A percentile compares a stretch with the other conserved stretches of the same genome.
Conservation (phyloP, 225 moss, liverwort and hornwort genomes). For the Pleurozium schreberi region DNA sequence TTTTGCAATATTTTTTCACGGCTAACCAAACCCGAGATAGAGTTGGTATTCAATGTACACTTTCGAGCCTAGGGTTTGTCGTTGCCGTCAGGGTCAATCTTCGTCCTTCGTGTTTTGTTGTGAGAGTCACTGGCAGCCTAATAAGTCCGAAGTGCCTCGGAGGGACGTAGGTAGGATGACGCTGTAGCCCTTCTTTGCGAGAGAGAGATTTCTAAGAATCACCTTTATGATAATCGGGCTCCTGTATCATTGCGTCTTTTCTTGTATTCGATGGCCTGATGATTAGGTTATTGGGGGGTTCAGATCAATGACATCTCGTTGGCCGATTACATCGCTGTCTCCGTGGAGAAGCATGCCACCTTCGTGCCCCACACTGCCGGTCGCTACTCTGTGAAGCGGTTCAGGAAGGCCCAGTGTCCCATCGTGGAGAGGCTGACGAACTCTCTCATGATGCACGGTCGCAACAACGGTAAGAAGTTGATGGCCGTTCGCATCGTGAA, state of each 20-base stretch:
- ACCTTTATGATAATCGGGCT: too few relatives aligned
- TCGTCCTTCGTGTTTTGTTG: background rate
- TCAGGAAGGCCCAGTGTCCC: conserved; percentile 73
- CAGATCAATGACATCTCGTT: conserved; percentile 72
- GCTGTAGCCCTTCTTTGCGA: background rate
- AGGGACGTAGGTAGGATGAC: background rate
- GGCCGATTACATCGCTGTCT: conserved; percentile 71
- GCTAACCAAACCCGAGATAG: background rate
- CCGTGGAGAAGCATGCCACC: conserved; percentile 57
- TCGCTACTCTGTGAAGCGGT: conserved; percentile 73
- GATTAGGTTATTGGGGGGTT: background rate
- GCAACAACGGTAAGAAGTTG: conserved; percentile 78
- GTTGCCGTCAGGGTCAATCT: background rate
- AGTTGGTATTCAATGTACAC: background rate
- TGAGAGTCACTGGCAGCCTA: background rate
- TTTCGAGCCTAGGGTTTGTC: background rate
- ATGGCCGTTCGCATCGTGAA: conserved; percentile 84
- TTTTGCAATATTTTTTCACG: too few relatives aligned
- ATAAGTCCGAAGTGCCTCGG: background rate
- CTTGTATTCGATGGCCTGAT: background rate
- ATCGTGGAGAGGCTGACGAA: conserved; percentile 76
- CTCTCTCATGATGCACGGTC: conserved; percentile 90
- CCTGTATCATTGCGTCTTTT: too few relatives aligned
- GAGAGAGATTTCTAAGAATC: too few relatives aligned
- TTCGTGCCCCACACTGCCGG: conserved; percentile 77